Evolutionary conservation across 1,284 basidiomycete genomes (phyloP), one percentile per base, ranked within the genome.

Genomic region (Microbotryum intermedium): DNA sequence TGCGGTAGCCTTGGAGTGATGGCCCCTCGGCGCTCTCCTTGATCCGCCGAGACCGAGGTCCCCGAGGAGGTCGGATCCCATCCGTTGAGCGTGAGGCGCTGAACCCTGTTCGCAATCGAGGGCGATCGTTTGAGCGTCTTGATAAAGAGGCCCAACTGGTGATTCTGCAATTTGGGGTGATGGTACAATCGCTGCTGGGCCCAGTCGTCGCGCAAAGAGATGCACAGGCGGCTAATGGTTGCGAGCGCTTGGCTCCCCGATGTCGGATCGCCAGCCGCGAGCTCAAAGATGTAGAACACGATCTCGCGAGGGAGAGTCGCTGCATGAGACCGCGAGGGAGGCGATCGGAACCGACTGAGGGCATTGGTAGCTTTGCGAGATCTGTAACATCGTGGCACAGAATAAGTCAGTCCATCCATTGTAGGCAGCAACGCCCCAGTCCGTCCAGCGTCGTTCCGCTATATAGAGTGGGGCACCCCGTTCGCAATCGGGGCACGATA

Each of bases 271-370:
- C 2, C 4, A 16, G 51, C 26, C 10, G 58, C 55, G 16, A 49
- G 25, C 6, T 56, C 26, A 55, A 64, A 47, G 45, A 64, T 58
- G 47, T 18, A 10, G 25, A 64, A 53, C 7, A 64, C 55, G 34
- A 64, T 29, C 42, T 64, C 62, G 13, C 55, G 21, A 4, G 62
- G 62, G 4, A 64, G 51, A n/a, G 25, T 50, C 29, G 49, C 34
- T 11, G 34, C 34, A 34, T 4, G 11, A 13, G 34, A 11, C 34
- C 34, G 34, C 34, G 34, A 34, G 34, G 34, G 34, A 34, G 34
- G 34, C 34, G 34, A 34, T 13, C 34, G 34, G 34, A 34, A 34
- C 10, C 34, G 34, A 13, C 34, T 34, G 34, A 34, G 34, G 11
- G 34, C 34, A 34, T 34, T 34, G 11, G 34, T 34, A 34, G 34